A percentile compares a stretch with the other conserved stretches of the same genome.
Evolutionary conservation across 2,329 filamentous ascomycete genomes (phyloP).

Genomic region (Shiraia bambusicola): DNA sequence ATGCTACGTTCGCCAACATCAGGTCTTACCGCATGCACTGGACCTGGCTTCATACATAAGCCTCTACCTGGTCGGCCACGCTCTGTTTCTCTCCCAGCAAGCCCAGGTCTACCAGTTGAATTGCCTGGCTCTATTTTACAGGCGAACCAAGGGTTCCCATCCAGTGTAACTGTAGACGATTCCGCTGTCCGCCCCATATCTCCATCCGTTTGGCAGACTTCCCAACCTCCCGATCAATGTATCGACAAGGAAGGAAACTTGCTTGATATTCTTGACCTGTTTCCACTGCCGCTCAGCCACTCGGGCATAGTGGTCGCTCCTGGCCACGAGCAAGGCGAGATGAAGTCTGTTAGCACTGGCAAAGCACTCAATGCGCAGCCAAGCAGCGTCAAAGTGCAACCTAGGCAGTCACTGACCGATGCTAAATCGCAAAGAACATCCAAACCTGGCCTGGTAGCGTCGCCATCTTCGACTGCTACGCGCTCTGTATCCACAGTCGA

Average conservation of each 20-base stretch:
- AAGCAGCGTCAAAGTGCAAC: slow-evolving; percentile 24
- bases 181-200: slow-evolving; percentile 12
- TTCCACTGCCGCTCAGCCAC: slow-evolving; percentile 18
- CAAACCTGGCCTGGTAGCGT: slow-evolving; percentile 19
- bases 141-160: slow-evolving; percentile 38
- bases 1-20: slow-evolving; percentile 46
- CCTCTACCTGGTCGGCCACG: slow-evolving; percentile 43
- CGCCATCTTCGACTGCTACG: slow-evolving; percentile 25
- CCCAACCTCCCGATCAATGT: slow-evolving; percentile 6
- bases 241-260: slow-evolving; percentile 10
- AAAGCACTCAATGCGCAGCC: slow-evolving; percentile 25
- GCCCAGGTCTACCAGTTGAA: slow-evolving; percentile 37
- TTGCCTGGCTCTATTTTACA: slow-evolving; percentile 33
- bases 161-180: slow-evolving; percentile 16
- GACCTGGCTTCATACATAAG: slow-evolving; percentile 35
- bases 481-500: slow-evolving; percentile 19
- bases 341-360: slow-evolving; percentile 31
- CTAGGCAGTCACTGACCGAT: slow-evolving; percentile 28
- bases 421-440: slow-evolving; percentile 20
- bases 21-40: slow-evolving; percentile 31
- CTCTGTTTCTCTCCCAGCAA: slow-evolving; percentile 45
- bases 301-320: slow-evolving; percentile 18
- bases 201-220: slow-evolving; percentile 14
- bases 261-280: slow-evolving; percentile 8
- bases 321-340: slow-evolving; percentile 18